Base-by-base conservation (phyloP, 768 basidiomycete genomes). In the Mycena galopus region DNA sequence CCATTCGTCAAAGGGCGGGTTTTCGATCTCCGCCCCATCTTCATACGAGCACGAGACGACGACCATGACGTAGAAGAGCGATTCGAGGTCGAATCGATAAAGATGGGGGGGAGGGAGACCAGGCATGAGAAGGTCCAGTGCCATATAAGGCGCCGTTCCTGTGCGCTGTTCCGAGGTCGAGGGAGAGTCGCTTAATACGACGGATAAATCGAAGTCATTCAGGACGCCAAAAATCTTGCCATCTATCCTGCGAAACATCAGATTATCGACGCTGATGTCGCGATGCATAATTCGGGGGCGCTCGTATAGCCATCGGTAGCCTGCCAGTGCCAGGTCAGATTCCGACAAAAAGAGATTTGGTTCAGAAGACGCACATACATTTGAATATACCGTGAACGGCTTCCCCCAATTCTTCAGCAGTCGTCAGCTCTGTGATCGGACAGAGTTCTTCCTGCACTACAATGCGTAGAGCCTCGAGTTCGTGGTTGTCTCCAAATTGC, bases 211-310 rank as follows among this genome's bases (percentile, higher is more conserved):
- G 76, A 59, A 83, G 67, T 71, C 79, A 30, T 66, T 69, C 21
- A 79, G 9, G 75, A 71, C 30, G 68, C 71, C 80, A 73, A 77
- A 65, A 77, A 75, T 25, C 16, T 59, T 27, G 73, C 77, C 73
- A 67, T 76, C 67, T 62, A 74, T 23, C 77, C 73, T 1, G 73
- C 79, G 27, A 77, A 76, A 72, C 69, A 76, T 65, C 47, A 65
- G 30, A 78, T 82, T 51, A 72, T 79, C 19, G 55, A 62, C 12
- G 79, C 82, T 66, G 79, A 77, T 27, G 71, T 75, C 32, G 73
- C 75, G 19, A 77, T 82, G 67, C 58, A 79, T 60, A 33, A 80
- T 33, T 9, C 60, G 12, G 9, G 70, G 29, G 4, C 17, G 10
- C 29, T 75, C 65, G 39, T 39, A 62, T 7, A 72, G 58, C 71